Evolutionary conservation across 1,284 basidiomycete genomes (phyloP), one percentile per base, ranked within the genome.

Genomic region (Cutaneotrichosporon dermatis): DNA sequence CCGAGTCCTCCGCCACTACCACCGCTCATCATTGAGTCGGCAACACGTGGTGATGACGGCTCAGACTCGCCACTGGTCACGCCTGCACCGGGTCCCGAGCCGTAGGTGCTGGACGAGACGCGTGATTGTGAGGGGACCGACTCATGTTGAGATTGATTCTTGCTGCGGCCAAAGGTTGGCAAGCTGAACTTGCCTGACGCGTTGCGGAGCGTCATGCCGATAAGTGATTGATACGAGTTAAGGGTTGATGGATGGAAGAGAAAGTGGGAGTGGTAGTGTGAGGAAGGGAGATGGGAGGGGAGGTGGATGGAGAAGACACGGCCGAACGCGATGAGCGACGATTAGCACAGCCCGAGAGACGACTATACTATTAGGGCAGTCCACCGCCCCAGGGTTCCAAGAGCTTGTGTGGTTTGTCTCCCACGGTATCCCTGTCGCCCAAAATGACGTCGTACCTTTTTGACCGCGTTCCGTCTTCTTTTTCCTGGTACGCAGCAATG

Each of bases 101-200:
- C 15, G 43, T 40, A 54, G n/a, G 52, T 54, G 35, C 44, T 54
- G 39, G 52, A 43, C 16, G 60, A 35, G 36, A 48, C 16, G n/a
- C 48, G 45, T 13, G 51, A 54, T 42, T 51, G 49, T 15, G 36
- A 5, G 4, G 41, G 36, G 39, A 12, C 35, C 13, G 46, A 49
- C 7, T 49, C 46, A n/a, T 35, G 46, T 13, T 49, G 46, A 6
- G 57, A 52, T 57, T 70, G 71, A 36, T 40, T n/a, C 39, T 51
- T 51, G 39, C 15, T 39, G 37, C 71, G 63, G 6, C 71, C 69
- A 54, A 74, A 72, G 39, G 58, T 52, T 4, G 69, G 57, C 12
- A 75, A 64, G 34, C 65, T 68, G 61, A 75, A 75, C 61, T 75
- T 75, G 54, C 72, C 74, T 1, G 72, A 73, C 41, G 70, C 60